Conservation (phyloP, 78 protist genomes). For the Monocercomonoides exilis region DNA sequence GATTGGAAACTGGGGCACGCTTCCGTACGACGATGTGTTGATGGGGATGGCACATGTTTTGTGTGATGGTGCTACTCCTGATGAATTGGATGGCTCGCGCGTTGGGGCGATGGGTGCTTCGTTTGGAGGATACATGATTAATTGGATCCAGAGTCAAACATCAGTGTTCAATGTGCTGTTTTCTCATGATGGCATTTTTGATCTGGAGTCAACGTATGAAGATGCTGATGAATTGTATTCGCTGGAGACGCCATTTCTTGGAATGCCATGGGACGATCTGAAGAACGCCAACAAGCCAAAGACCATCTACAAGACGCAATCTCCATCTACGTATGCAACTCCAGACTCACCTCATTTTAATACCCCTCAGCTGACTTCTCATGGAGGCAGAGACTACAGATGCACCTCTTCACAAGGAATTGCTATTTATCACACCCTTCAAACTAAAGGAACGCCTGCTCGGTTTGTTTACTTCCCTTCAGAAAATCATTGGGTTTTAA, state of each 20-base stretch:
- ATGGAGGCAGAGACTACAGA: background rate
- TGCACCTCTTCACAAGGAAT: background rate
- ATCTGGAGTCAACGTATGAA: background rate
- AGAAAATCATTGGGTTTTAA: background rate
- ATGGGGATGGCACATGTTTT: background rate
- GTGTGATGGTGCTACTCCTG: background rate
- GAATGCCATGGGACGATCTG: background rate
- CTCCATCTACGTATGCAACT: background rate
- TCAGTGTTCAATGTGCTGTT: background rate
- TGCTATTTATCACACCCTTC: background rate
- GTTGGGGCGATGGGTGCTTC: slow-evolving; percentile 18
- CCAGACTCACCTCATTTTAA: too few species aligned
- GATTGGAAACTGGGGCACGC: background rate
- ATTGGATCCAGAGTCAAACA: background rate
- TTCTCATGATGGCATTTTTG: slow-evolving; percentile 11
- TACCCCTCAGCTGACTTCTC: background rate
- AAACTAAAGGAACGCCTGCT: background rate
- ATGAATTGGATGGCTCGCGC: background rate
- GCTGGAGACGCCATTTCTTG: background rate
- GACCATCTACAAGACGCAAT: background rate
- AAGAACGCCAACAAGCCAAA: too few species aligned
- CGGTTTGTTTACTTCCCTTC: background rate
- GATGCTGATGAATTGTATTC: background rate
- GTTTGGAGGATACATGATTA: slow-evolving; percentile 9
- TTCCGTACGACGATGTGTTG: slow-evolving; percentile 6